Percentiles rank a stretch among this genome's conserved stretches.
Evolutionary conservation across 306 rosid species (phyloP).

Genomic region (Quercus berberidifolia): DNA sequence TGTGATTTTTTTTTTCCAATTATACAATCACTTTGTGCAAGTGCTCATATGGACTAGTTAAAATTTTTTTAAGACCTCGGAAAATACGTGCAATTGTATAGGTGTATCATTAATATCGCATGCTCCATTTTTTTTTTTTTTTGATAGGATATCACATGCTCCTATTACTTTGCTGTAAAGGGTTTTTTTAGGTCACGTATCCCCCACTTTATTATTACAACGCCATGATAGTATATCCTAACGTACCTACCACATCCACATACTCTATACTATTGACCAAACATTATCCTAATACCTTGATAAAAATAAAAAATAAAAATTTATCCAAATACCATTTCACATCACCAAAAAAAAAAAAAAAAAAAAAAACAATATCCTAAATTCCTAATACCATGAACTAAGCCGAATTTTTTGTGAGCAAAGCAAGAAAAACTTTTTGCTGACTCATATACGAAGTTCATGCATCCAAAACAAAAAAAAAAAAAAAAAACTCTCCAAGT

Average conservation of each 20-base stretch:
- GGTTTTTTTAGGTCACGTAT: constrained; percentile 34
- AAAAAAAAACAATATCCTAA: constrained; percentile 8
- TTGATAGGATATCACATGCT: neutral
- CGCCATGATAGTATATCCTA: constrained; percentile 12
- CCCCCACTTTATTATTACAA: neutral
- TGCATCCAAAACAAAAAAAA: neutral
- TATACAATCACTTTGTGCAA: no score
- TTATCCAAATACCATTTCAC: neutral
- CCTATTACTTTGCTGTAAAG: constrained; percentile 25
- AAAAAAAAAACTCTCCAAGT: no score
- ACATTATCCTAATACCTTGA: constrained; percentile 26
- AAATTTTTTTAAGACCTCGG: neutral
- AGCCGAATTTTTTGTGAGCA: neutral
- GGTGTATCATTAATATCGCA: neutral
- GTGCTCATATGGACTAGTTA: no score
- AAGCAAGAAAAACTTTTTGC: neutral
- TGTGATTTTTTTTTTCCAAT: no score
- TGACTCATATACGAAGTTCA: constrained; percentile 21
- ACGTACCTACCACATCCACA: constrained; percentile 14
- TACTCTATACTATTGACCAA: neutral
- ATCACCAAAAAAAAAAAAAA: neutral
- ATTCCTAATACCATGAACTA: neutral
- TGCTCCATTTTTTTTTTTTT: neutral
- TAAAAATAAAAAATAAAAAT: no score
- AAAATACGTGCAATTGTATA: neutral